Percentiles rank a stretch among this genome's conserved stretches.
Evolutionary conservation across 1,284 basidiomycete genomes (phyloP).

Genomic region (Thecaphora thlaspeos): DNA sequence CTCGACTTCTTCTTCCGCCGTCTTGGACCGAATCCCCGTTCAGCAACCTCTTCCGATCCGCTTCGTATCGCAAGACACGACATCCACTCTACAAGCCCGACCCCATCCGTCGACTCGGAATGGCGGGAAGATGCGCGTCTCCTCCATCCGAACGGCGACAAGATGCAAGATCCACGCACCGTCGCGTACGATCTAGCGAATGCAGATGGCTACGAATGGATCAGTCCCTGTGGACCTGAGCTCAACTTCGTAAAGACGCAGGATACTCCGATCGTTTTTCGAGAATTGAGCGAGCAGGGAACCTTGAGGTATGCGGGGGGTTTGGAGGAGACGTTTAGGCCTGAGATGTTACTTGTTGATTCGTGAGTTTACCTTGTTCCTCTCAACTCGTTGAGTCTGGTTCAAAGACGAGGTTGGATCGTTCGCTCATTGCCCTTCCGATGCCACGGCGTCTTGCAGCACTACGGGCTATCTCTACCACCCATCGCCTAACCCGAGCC

Average conservation of each 20-base stretch:
- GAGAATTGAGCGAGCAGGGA: constrained; percentile 50
- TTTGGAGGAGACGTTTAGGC: constrained; percentile 33
- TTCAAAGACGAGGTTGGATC: neutral
- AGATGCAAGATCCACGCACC: constrained; percentile 5
- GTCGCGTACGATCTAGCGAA: constrained; percentile 15
- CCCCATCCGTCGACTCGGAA: constrained; percentile 3
- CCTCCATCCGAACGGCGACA: constrained; percentile 19
- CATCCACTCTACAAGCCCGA: neutral
- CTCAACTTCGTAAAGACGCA: constrained; percentile 51
- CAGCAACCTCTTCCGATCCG: constrained; percentile 1
- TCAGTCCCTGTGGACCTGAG: constrained; percentile 53
- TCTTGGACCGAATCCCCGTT: constrained; percentile 20
- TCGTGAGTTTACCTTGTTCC: neutral
- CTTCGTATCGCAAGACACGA: neutral
- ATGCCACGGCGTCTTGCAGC: neutral
- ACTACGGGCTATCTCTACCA: constrained; percentile 56
- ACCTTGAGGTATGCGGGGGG: constrained; percentile 42
- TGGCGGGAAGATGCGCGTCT: constrained; percentile 15
- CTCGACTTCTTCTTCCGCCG: constrained; percentile 44
- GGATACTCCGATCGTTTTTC: constrained; percentile 56
- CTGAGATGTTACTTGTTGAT: constrained; percentile 40
- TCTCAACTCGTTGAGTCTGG: neutral
- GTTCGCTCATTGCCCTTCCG: neutral
- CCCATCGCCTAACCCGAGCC: constrained; percentile 42
- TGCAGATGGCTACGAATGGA: constrained; percentile 45